Percentiles rank a stretch among this genome's conserved stretches.
These are phyloP conservation scores for Phytophthora aleatoria DNA, from an alignment of 352 stramenopile species.

Conservation along the genomic window DNA sequence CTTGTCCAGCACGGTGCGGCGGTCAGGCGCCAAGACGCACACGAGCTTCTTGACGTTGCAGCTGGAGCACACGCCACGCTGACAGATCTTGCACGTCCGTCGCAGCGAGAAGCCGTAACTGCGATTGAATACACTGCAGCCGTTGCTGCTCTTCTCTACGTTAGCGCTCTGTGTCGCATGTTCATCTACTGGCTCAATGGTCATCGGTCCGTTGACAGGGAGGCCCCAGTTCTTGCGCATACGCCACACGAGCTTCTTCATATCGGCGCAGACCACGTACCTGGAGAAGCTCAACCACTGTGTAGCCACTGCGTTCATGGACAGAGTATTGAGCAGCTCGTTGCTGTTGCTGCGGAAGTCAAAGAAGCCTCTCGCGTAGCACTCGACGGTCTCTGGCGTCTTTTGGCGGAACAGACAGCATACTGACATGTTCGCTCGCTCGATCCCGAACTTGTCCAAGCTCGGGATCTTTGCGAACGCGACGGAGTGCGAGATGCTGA, in stretches of 20 bases:
- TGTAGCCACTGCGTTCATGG: constrained; percentile 47
- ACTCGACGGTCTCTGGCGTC: constrained; percentile 40
- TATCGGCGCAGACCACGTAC: constrained; percentile 50
- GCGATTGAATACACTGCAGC: constrained; percentile 15
- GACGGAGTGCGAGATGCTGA: constrained; percentile 43
- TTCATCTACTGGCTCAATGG: constrained; percentile 15
- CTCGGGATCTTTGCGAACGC: constrained; percentile 42
- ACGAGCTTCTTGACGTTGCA: constrained; percentile 47
- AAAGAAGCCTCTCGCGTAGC: constrained; percentile 56
- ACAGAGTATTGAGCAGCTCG: constrained; percentile 46
- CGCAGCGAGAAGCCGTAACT: constrained; percentile 26
- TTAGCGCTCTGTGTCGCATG: background rate
- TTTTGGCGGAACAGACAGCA: constrained; percentile 55
- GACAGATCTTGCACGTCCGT: constrained; percentile 36
- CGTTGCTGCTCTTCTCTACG: constrained; percentile 2
- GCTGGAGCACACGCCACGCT: constrained; percentile 31
- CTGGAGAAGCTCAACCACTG: constrained; percentile 46
- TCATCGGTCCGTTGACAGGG: constrained; percentile 26
- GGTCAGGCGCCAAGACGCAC: constrained; percentile 45
- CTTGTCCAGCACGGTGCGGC: constrained; percentile 38
- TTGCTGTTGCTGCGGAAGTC: constrained; percentile 46
- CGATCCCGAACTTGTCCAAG: constrained; percentile 69
- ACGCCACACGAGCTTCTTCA: constrained; percentile 71
- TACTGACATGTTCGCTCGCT: constrained; percentile 57
- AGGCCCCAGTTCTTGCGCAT: constrained; percentile 41